Percentiles rank a stretch among this genome's conserved stretches.
Evolutionary conservation across 768 basidiomycete genomes (phyloP).

Genomic region (Tulasnella calospora): DNA sequence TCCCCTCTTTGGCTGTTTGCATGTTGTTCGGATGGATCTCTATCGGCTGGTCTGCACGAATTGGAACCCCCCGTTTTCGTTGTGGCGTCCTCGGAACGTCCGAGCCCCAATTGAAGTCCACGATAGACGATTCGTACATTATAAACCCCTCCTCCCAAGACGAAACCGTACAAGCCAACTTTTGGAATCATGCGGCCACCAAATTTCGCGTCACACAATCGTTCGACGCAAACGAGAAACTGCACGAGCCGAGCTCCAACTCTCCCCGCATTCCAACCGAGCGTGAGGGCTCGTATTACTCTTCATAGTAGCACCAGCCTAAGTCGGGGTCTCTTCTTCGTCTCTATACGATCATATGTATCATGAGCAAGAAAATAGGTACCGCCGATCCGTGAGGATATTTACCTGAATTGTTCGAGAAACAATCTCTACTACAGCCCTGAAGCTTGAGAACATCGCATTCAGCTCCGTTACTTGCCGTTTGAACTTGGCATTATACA

Average conservation of each 20-base stretch:
- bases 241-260: too few relatives aligned
- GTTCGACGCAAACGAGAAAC: not conserved
- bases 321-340: not conserved
- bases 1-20: not conserved
- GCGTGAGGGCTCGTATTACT: not conserved
- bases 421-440: not conserved
- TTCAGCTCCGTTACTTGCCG: not conserved
- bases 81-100: not conserved
- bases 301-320: not conserved
- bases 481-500: too few relatives aligned
- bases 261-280: too few relatives aligned
- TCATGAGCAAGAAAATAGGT: not conserved
- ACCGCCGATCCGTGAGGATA: not conserved
- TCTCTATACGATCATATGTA: not conserved
- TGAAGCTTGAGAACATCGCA: not conserved
- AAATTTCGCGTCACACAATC: too few relatives aligned
- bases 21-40: not conserved
- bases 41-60: not conserved
- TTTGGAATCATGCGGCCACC: too few relatives aligned
- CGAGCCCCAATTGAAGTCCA: too few relatives aligned
- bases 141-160: too few relatives aligned
- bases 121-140: too few relatives aligned
- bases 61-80: not conserved
- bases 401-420: not conserved
- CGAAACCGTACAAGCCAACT: too few relatives aligned